phyloP scores from a whole-genome alignment of 805 yeast genomes.

The Pichia eremophila region DNA sequence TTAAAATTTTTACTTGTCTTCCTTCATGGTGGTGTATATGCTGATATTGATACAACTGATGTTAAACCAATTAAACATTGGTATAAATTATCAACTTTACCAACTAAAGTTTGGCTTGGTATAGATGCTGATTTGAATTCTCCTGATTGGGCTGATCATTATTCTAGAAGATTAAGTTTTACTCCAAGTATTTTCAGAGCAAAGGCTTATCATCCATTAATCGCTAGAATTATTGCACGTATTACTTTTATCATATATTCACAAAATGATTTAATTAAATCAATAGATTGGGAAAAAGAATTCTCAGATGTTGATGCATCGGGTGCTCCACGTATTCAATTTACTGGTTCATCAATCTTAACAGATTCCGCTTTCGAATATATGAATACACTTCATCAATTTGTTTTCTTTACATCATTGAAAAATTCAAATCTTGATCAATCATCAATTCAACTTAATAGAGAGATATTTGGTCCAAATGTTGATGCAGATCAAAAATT shows the following conservation, averaged over 20 bases:
- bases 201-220: slow-evolving; percentile 26
- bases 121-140: slow-evolving; percentile 23
- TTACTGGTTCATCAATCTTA: slow-evolving; percentile 24
- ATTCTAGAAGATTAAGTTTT: slow-evolving; percentile 23
- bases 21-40: slow-evolving; percentile 50
- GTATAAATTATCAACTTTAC: slow-evolving; percentile 14
- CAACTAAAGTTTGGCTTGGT: slow-evolving; percentile 15
- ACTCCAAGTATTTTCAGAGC: slow-evolving; percentile 21
- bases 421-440: slow-evolving; percentile 12
- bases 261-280: slow-evolving; percentile 19
- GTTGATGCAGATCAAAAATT: slow-evolving; percentile 13
- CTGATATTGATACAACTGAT: slow-evolving; percentile 52
- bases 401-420: slow-evolving; percentile 18
- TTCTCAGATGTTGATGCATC: slow-evolving; percentile 23
- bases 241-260: slow-evolving; percentile 23
- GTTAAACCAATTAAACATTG: slow-evolving; percentile 35
- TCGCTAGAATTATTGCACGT: slow-evolving; percentile 25
- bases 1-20: slow-evolving; percentile 42
- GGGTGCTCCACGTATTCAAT: slow-evolving; percentile 24
- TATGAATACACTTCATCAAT: slow-evolving; percentile 15
- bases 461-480: slow-evolving; percentile 21
- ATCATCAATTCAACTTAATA: slow-evolving; percentile 2
- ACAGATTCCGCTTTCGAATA: slow-evolving; percentile 27
- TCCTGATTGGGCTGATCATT: slow-evolving; percentile 21
- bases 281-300: slow-evolving; percentile 22